A percentile compares a stretch with the other conserved stretches of the same genome.
Conservation (phyloP, 163 green algal species). For the Chlorella variabilis region DNA sequence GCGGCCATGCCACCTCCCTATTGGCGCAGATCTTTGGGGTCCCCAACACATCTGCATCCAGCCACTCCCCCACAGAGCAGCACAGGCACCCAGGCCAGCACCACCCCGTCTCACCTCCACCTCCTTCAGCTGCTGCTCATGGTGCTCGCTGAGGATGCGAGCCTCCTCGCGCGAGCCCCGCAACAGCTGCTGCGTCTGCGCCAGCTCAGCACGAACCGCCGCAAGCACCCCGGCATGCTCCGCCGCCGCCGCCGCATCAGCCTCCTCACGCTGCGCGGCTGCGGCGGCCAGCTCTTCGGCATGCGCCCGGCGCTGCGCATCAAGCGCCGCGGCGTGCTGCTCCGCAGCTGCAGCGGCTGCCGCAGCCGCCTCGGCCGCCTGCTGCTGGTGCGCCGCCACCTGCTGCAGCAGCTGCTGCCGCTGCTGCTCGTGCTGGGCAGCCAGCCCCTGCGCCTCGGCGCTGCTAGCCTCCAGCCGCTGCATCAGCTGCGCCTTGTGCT, state of each 20-base stretch:
- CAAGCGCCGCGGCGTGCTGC: constrained; percentile 15
- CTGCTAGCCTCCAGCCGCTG: constrained; percentile 16
- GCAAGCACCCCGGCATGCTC: neutral
- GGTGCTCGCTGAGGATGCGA: constrained; percentile 41
- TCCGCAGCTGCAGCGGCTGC: constrained; percentile 5
- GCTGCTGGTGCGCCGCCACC: constrained; percentile 14
- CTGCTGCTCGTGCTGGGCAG: constrained; percentile 25
- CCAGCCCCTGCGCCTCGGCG: constrained; percentile 19
- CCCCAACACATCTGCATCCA: no score
- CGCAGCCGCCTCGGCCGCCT: constrained; percentile 5
- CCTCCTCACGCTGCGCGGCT: constrained; percentile 4
- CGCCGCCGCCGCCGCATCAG: neutral
- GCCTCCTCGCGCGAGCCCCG: constrained; percentile 5
- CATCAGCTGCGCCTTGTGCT: constrained; percentile 34
- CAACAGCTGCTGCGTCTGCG: constrained; percentile 15
- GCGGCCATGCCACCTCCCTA: no score
- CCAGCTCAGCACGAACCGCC: constrained; percentile 28
- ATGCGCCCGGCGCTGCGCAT: constrained; percentile 8
- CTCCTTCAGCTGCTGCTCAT: constrained; percentile 53
- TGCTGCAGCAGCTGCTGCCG: constrained; percentile 8
- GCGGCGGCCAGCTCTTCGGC: constrained; percentile 1
- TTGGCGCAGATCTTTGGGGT: no score
- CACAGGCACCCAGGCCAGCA: neutral
- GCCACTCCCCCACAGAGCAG: no score
- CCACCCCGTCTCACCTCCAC: constrained; percentile 22